Evolutionary conservation across 495 filamentous ascomycete genomes (phyloP), one percentile per base, ranked within the genome.

Genomic region (Penicillium parvum): DNA sequence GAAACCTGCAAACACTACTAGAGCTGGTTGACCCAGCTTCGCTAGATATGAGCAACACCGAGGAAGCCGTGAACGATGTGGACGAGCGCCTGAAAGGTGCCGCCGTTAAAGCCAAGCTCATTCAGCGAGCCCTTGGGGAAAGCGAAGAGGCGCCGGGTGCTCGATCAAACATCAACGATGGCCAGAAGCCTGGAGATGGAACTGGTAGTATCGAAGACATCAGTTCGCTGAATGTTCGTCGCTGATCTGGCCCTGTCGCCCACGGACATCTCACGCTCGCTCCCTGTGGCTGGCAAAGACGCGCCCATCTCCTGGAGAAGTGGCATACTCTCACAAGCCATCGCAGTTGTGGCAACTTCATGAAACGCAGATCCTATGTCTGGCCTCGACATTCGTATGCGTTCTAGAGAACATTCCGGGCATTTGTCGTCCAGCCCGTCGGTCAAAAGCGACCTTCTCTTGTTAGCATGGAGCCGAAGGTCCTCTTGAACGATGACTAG

Each of bases 71-170:
- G 14, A 80, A 82, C 17, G 87, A 91, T 52, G 85, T 90, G 46
- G 89, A 96, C 50, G 87, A 92, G 58, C 73, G 90, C 23, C 50
- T 92, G 37, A 88, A 85, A 65, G 76, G 84, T 49, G 90, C 88
- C 7, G 69, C 82, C 38, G 79, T 81, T n/a, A 91, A 91, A 57
- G 74, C 75, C 1, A 91, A 86, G 60, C 75, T 96, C 34, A 84
- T 95, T 32, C 85, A 90, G 64, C 78, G 78, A 28, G 72, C 84
- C 17, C 66, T 85, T 11, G 82, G 83, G 0, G 85, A 88, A 49
- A 58, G 55, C 23, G 63, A 65, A 45, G 59, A 66, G 17, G 32
- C 50, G 5, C 42, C 55, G 2, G 58, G 54, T 29, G 50, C 58
- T 25, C 46, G 49, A 28, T 48, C 52, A 18, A 33, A 56, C 40